Percentiles rank a stretch among this genome's conserved stretches.
These are phyloP conservation scores for Raddia guianensis DNA, from an alignment of 176 grass and related monocot genomes.

Conservation along the genomic window DNA sequence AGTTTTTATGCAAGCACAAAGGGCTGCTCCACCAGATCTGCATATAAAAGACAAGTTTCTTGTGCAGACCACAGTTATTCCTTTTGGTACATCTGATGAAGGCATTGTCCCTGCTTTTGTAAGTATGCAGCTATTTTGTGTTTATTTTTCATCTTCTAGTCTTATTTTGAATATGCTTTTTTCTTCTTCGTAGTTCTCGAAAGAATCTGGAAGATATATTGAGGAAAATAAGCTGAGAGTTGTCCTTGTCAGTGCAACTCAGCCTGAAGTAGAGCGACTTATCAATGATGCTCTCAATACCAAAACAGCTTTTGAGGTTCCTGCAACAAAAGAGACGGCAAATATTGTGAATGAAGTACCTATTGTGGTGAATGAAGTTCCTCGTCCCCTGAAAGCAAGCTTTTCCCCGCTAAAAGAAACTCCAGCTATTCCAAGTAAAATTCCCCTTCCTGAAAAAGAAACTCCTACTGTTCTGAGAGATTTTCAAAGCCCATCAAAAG, in stretches of 20 bases:
- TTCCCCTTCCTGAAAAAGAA: constrained; percentile 35
- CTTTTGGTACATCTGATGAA: constrained; percentile 74
- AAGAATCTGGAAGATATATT: constrained; percentile 68
- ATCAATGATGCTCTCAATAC: constrained; percentile 24
- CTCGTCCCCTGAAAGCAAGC: constrained; percentile 36
- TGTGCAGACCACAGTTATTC: constrained; percentile 74
- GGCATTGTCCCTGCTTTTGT: constrained; percentile 77
- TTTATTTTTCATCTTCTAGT: constrained; percentile 21
- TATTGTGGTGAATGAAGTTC: constrained; percentile 39
- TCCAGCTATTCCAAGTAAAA: constrained; percentile 47
- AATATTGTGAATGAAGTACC: constrained; percentile 43
- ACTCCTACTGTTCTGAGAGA: constrained; percentile 31
- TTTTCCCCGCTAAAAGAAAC: constrained; percentile 41
- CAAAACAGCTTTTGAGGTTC: constrained; percentile 31
- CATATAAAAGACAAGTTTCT: constrained; percentile 93
- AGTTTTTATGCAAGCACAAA: constrained; percentile 91
- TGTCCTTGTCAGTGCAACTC: constrained; percentile 55
- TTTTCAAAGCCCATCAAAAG: constrained; percentile 40
- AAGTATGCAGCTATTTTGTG: constrained; percentile 44
- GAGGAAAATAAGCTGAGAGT: constrained; percentile 87
- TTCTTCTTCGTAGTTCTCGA: constrained; percentile 70
- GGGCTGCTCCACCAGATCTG: constrained; percentile 60
- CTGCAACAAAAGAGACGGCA: constrained; percentile 34
- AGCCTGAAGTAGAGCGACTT: constrained; percentile 39
- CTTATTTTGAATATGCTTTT: constrained; percentile 20